Evolutionary conservation across 345 rosid genomes (phyloP).

Genomic region (Syzygium aromaticum): DNA sequence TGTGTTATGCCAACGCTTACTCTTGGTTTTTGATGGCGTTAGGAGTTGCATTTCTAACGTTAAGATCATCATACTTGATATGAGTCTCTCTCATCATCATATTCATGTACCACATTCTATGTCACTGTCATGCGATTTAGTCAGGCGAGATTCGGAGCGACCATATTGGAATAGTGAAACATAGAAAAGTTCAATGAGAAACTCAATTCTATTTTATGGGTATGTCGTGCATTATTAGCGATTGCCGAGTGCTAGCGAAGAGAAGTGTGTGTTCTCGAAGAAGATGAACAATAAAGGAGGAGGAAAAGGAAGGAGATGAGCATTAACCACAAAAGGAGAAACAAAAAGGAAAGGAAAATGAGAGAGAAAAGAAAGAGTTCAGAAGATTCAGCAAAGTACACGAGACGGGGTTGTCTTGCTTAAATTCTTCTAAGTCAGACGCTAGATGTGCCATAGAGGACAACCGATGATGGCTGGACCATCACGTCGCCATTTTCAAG

Average conservation of each 20-base stretch:
- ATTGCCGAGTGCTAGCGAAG: too few relatives aligned
- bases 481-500: too few relatives aligned
- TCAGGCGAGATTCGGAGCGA: fast-evolving
- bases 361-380: background rate
- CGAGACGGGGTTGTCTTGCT: background rate
- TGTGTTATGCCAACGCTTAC: background rate
- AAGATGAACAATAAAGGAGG: background rate
- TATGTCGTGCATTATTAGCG: background rate
- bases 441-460: background rate
- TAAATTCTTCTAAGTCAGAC: background rate
- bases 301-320: background rate
- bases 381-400: background rate
- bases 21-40: background rate
- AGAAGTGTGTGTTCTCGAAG: background rate
- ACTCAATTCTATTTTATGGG: background rate
- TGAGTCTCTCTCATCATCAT: background rate
- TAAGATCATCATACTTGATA: background rate
- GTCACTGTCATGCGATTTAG: background rate
- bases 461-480: fast-evolving
- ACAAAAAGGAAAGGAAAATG: background rate
- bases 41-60: background rate
- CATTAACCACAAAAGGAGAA: background rate
- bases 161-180: background rate
- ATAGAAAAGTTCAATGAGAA: background rate
- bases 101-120: background rate